Evolutionary conservation across 257 asterid species (phyloP), one percentile per base, ranked within the genome.

Genomic region (Osmanthus fragrans): DNA sequence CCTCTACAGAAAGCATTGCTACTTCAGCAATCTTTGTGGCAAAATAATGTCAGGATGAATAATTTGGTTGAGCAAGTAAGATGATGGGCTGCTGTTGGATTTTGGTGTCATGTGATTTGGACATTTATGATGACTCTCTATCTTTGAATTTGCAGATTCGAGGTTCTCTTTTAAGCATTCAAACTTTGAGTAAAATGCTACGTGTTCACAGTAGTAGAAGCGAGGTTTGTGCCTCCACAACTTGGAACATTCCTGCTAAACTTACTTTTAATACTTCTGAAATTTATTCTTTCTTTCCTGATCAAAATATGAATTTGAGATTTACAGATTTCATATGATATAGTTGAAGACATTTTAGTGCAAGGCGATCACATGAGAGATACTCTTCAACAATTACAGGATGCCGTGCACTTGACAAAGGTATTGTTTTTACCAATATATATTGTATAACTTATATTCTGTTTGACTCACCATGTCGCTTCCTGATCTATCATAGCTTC

Each of bases 41-140:
- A 93, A 87, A 93, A 90, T 82, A 95, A 90, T 80, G 83, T 91
- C 79, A 87, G 98, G 87, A 95, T 95, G 99, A 89, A 89, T 84
- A 88, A 87, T 83, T 87, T 95, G 88, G 99, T 90, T 58, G 99
- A 93, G 89, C 99, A 93, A 90, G 99, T 95, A 90, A 87, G 93
- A 54, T 68, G 64, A n/a, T 64, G 10, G 39, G 54, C 79, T 77
- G 19, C 77, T 80, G 34, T 29, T 72, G 42, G 76, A 66, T 82
- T 82, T 70, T 75, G 36, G 39, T 80, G 9, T 58, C 72, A 18
- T 27, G 47, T 36, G 37, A 25, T 72, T 75, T 51, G 10, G 67
- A 74, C 76, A 71, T 77, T 80, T 66, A 65, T 51, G 49, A 66
- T 71, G 70, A 63, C 69, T 78, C 51, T 49, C 33, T 30, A 37